These are phyloP conservation scores for Acanthamoeba castellanii DNA, from an alignment of 208 protist species.

Conservation along the genomic window DNA sequence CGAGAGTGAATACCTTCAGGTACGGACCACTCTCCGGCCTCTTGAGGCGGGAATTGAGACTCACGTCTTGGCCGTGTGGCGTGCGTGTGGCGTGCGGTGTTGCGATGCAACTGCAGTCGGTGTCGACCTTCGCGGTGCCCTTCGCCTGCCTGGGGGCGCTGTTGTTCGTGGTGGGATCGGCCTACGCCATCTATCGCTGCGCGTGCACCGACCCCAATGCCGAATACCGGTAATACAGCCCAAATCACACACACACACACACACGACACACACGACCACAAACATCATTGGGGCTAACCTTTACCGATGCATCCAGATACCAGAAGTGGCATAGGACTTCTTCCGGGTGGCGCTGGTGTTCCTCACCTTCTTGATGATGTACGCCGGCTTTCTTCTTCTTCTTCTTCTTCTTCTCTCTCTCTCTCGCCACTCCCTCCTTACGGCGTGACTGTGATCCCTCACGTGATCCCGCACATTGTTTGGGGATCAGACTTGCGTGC, in stretches of 20 bases:
- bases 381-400: not conserved
- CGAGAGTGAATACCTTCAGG: conserved; percentile 4
- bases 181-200: conserved; percentile 50
- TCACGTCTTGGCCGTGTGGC: not conserved
- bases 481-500: not conserved
- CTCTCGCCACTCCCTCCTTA: not conserved
- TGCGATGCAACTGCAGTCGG: not conserved
- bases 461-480: not conserved
- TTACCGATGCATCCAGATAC: not conserved
- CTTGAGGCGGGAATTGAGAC: not conserved
- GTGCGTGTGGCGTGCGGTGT: not conserved
- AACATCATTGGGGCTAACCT: not conserved
- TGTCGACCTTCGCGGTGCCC: conserved; percentile 42
- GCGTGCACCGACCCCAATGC: conserved; percentile 17
- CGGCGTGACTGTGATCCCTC: not conserved
- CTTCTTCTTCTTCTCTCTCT: not conserved
- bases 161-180: not conserved
- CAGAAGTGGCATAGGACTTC: conserved; percentile 59
- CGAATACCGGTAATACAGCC: not conserved
- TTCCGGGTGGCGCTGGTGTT: not conserved
- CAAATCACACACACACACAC: not conserved
- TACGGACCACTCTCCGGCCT: not conserved
- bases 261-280: not conserved
- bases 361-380: not conserved
- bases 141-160: conserved; percentile 1